Evolutionary conservation across 495 filamentous ascomycete species (phyloP), one percentile per base, ranked within the genome.

Genomic region (Penicillium dipodomyicola): DNA sequence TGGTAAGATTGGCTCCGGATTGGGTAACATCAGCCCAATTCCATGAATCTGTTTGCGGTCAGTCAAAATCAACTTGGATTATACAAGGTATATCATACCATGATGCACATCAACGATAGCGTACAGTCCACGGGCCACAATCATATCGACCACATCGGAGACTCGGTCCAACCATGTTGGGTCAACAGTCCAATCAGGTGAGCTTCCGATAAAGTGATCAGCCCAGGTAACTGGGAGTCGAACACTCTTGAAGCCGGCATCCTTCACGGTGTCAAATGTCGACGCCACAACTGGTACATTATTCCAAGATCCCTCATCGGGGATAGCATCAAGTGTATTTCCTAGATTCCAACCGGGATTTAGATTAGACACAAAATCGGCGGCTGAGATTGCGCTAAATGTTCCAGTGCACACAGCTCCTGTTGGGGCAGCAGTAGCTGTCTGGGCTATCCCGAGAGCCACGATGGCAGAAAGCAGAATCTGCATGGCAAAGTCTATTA

Each of bases 201-300:
- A 79, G 14, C 64, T 63, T 12, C 65, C 64, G 7, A 71, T 73
- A 63, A 84, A 85, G 57, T 87, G 82, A 44, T 83, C 70, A 4
- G 81, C 74, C 69, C 79, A 87, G 0, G 83, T 86, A 14, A 86
- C 82, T 58, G 82, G 84, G 53, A 87, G 78, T 14, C 83, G 72
- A 49, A 87, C 75, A 48, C 78, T 79, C 52, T 82, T 84, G 64
- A 82, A 85, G 8, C 83, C 84, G 5, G 79, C 73, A 1, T 69
- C 65, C 62, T 83, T 78, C 19, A 84, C 72, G 23, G 75, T 67
- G 30, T 78, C 70, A 23, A 87, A 80, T 0, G 80, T 82, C 2
- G 69, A 65, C 5, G 67, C 69, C 20, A 77, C 59, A 17, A 84
- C 78, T 15, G 67, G 59, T 1, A 76, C 65, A 54, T 84, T 86